Percentiles rank a stretch among this genome's conserved stretches.
phyloP scores from a whole-genome alignment of 1,284 basidiomycete genomes.

The Boletus semigastroideus region DNA sequence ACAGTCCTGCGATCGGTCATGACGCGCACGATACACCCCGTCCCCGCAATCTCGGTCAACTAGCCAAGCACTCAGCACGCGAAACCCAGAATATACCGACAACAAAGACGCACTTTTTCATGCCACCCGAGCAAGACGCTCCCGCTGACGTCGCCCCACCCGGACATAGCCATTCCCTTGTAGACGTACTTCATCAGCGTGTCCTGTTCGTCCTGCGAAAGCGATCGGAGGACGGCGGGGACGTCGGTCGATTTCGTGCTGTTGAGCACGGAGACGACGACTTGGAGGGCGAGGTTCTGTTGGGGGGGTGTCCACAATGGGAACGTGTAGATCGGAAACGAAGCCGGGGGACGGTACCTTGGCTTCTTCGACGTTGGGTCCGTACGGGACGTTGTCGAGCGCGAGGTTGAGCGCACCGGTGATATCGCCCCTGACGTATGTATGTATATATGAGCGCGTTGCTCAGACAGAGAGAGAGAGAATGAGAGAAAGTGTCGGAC shows the following conservation, averaged over 20 bases:
- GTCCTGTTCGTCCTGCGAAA: conserved; percentile 84
- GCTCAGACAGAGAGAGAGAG: background rate
- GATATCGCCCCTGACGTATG: conserved; percentile 63
- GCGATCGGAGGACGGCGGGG: conserved; percentile 67
- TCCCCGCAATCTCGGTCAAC: conserved; percentile 94
- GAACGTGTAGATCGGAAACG: background rate
- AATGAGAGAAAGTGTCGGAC: conserved; percentile 20
- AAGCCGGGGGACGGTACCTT: conserved; percentile 56
- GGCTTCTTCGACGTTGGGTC: conserved; percentile 81
- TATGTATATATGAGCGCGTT: too few species aligned
- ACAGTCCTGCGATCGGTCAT: conserved; percentile 93
- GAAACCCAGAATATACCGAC: background rate
- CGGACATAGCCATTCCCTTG: conserved; percentile 90
- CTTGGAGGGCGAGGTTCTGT: conserved; percentile 77
- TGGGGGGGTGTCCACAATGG: too few species aligned
- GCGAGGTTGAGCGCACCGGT: conserved; percentile 68
- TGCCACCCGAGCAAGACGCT: conserved; percentile 71
- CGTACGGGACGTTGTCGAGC: conserved; percentile 81
- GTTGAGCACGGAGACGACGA: conserved; percentile 91
- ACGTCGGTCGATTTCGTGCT: conserved; percentile 94
- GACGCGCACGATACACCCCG: conserved; percentile 94
- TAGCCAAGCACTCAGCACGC: conserved; percentile 34
- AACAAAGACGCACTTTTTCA: conserved; percentile 25
- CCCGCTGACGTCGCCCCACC: conserved; percentile 81
- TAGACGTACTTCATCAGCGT: conserved; percentile 98